Conservation (phyloP, 306 rosid species). For the Medicago ruthenica region DNA sequence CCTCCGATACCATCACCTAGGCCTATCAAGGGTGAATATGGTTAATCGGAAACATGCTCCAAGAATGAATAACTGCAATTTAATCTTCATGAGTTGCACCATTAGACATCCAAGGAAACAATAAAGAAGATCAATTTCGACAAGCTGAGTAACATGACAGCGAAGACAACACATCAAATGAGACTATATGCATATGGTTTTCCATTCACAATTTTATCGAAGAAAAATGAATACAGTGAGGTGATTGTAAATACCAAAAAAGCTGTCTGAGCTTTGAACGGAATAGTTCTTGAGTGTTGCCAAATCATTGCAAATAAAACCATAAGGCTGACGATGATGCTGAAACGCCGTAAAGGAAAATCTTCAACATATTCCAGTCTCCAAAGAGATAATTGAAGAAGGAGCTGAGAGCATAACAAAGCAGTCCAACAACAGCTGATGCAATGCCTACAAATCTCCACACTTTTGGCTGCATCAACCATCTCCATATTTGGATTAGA, state of each 20-base stretch:
- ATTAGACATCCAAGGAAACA: no score
- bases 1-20: no score
- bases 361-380: neutral
- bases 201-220: neutral
- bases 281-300: neutral
- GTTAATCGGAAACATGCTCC: no score
- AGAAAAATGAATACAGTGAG: neutral
- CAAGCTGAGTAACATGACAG: no score
- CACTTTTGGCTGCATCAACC: neutral
- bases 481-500: neutral
- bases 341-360: neutral
- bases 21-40: no score
- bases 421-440: conserved; percentile 7
- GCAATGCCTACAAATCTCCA: neutral
- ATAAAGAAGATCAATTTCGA: no score
- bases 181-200: no score
- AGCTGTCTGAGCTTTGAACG: neutral
- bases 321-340: neutral
- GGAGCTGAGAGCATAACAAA: conserved; percentile 17
- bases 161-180: no score
- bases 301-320: conserved; percentile 1
- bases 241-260: neutral
- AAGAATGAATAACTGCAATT: no score
- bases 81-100: no score
- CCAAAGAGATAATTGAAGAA: conserved; percentile 28